Evolutionary conservation across 345 rosid genomes (phyloP).

Genomic region (Xanthoceras sorbifolium): DNA sequence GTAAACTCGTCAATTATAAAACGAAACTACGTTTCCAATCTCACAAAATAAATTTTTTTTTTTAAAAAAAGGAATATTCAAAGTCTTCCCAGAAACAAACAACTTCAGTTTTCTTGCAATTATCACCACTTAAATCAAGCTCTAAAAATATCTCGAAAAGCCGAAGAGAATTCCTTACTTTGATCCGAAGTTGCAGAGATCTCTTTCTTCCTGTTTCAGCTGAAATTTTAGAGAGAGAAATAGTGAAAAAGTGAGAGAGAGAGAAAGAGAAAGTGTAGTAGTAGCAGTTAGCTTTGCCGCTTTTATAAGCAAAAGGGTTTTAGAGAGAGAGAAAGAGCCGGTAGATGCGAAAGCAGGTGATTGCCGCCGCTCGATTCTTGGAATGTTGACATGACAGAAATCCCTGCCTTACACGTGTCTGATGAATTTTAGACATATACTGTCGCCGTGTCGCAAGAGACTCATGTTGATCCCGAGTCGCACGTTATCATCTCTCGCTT

Average conservation of each 20-base stretch:
- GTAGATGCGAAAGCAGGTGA: constrained; percentile 22
- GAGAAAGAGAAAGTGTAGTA: too few species aligned
- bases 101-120: not conserved
- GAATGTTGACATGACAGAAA: not conserved
- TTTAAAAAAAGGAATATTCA: not conserved
- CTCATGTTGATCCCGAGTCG: not conserved
- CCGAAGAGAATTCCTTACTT: constrained; percentile 54
- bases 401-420: constrained; percentile 23
- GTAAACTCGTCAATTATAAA: not conserved
- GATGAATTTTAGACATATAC: not conserved
- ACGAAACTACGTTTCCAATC: constrained; percentile 9
- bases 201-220: constrained; percentile 49
- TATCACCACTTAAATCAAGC: constrained; percentile 7
- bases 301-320: constrained; percentile 36
- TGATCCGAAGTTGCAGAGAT: constrained; percentile 40
- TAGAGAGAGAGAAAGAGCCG: not conserved
- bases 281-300: constrained; percentile 49
- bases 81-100: not conserved
- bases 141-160: not conserved
- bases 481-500: not conserved
- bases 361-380: not conserved
- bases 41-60: not conserved
- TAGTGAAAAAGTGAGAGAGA: constrained; percentile 2
- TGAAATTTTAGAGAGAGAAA: constrained; percentile 14
- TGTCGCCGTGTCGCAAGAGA: not conserved